A percentile compares a stretch with the other conserved stretches of the same genome.
Evolutionary conservation across 768 basidiomycete species (phyloP).

Genomic region (Suillus cothurnatus): DNA sequence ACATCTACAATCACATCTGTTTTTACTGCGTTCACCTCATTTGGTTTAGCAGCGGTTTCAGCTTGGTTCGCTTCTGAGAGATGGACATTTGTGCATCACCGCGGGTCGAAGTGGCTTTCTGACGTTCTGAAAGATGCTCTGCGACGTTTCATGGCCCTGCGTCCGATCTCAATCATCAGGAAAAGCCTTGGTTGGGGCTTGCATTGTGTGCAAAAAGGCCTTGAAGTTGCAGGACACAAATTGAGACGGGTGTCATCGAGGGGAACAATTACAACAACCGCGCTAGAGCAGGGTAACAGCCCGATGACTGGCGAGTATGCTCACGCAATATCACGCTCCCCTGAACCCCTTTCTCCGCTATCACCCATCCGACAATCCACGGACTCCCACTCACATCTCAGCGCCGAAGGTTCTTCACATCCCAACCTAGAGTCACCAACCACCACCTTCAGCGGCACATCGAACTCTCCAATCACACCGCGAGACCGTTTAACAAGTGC

Average conservation of each 20-base stretch:
- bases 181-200: conserved; percentile 2
- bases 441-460: neutral
- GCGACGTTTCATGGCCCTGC: conserved; percentile 37
- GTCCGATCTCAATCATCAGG: conserved; percentile 24
- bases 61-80: conserved; percentile 75
- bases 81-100: conserved; percentile 61
- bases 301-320: neutral
- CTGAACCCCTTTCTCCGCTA: conserved; percentile 8
- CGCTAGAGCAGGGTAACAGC: conserved; percentile 10
- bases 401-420: neutral
- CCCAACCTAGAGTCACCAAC: neutral
- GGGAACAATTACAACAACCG: conserved; percentile 5
- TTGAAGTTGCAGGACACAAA: conserved; percentile 8
- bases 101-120: conserved; percentile 69
- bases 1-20: conserved; percentile 71
- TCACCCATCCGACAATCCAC: conserved; percentile 8
- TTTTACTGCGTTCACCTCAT: conserved; percentile 70
- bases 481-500: conserved; percentile 34
- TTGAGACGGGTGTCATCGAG: conserved; percentile 7
- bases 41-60: conserved; percentile 70
- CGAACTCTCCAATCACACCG: conserved; percentile 6
- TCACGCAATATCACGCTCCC: conserved; percentile 4
- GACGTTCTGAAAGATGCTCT: conserved; percentile 56
- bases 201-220: conserved; percentile 4
- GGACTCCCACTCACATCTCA: conserved; percentile 1